These are phyloP conservation scores for Dryadomyces sulphureus DNA, from an alignment of 2,329 filamentous ascomycete genomes.

Conservation along the genomic window DNA sequence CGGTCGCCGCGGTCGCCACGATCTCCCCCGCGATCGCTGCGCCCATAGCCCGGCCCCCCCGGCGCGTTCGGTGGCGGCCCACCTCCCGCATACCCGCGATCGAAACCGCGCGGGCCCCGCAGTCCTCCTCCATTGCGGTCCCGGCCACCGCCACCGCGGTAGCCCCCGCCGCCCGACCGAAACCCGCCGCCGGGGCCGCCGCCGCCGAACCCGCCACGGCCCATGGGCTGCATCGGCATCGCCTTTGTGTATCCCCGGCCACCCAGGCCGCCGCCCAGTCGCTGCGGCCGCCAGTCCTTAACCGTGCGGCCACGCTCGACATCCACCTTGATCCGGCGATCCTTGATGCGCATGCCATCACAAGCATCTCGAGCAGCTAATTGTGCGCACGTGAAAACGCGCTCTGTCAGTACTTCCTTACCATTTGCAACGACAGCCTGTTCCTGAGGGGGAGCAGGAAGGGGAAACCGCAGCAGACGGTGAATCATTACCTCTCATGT, in stretches of 20 bases:
- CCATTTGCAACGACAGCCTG: slow-evolving; percentile 23
- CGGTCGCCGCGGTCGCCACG: slow-evolving; percentile 28
- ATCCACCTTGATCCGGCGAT: slow-evolving; percentile 83
- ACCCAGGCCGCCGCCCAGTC: slow-evolving; percentile 82
- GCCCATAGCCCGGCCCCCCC: slow-evolving; percentile 39
- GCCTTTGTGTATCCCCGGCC: slow-evolving; percentile 87
- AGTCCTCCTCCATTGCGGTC: slow-evolving; percentile 13
- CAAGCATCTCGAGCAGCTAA: slow-evolving; percentile 77
- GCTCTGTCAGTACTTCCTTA: slow-evolving; percentile 56
- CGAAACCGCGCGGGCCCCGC: slow-evolving; percentile 20
- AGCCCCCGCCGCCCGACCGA: slow-evolving; percentile 33
- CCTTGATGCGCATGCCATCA: slow-evolving; percentile 86
- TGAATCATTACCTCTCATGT: slow-evolving; percentile 80
- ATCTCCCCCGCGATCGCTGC: slow-evolving; percentile 30
- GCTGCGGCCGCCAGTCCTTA: slow-evolving; percentile 80
- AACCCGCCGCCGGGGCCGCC: slow-evolving; percentile 24
- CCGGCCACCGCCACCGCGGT: slow-evolving; percentile 20
- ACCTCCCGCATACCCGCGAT: slow-evolving; percentile 29
- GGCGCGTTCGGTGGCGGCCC: slow-evolving; percentile 44
- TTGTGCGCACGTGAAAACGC: slow-evolving; percentile 39
- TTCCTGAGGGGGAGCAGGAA: slow-evolving; percentile 14
- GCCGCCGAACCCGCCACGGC: slow-evolving; percentile 20
- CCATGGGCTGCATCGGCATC: slow-evolving; percentile 54
- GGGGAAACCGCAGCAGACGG: slow-evolving; percentile 9
- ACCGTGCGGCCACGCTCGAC: slow-evolving; percentile 93